Percentiles rank a stretch among this genome's conserved stretches.
Evolutionary conservation across 345 rosid genomes (phyloP).

Genomic region (Eucalyptus cloeziana): DNA sequence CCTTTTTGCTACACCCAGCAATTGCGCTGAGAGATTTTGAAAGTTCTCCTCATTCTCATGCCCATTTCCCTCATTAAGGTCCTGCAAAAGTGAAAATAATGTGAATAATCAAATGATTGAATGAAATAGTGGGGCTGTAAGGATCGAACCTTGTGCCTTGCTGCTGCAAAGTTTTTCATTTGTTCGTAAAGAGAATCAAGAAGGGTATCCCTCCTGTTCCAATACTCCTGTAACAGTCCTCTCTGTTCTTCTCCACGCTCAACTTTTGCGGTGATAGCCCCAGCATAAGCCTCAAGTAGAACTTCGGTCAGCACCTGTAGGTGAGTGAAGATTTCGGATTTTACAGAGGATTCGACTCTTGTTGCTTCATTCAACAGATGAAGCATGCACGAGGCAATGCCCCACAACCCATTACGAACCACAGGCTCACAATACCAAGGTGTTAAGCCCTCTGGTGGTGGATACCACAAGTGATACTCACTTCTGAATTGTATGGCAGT

Average conservation of each 20-base stretch:
- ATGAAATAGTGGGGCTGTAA: neutral
- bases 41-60: constrained; percentile 33
- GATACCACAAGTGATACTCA: constrained; percentile 88
- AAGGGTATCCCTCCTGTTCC: constrained; percentile 64
- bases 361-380: constrained; percentile 42
- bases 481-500: constrained; percentile 55
- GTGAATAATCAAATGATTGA: neutral
- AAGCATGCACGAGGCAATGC: constrained; percentile 65
- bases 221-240: constrained; percentile 62
- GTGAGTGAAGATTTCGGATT: constrained; percentile 40
- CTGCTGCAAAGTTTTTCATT: constrained; percentile 36
- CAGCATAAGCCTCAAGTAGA: constrained; percentile 59
- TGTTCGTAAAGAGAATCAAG: constrained; percentile 61
- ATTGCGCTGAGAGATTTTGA: constrained; percentile 48
- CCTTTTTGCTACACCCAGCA: constrained; percentile 63
- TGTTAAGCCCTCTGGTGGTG: constrained; percentile 75
- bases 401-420: constrained; percentile 82
- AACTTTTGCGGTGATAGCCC: constrained; percentile 57
- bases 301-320: constrained; percentile 57
- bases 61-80: constrained; percentile 19
- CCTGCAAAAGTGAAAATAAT: constrained; percentile 21
- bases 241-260: constrained; percentile 65
- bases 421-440: constrained; percentile 64
- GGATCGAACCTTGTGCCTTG: constrained; percentile 36
- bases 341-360: constrained; percentile 44